phyloP scores from a whole-genome alignment of 805 yeast species.

The Candida dajiaensis region DNA sequence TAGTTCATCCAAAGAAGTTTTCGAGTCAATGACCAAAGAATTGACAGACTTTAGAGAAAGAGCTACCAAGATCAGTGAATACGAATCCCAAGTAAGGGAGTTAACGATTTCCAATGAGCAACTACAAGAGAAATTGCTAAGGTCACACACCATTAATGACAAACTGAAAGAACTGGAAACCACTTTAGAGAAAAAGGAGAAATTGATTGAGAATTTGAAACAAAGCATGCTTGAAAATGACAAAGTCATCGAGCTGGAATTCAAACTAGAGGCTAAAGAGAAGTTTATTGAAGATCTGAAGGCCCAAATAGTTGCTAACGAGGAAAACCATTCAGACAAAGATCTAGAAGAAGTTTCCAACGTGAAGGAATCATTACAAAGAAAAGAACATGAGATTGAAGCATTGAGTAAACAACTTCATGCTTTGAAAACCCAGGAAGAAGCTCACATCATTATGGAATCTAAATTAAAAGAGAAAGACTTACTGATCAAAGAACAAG shows the following conservation, averaged over 20 bases:
- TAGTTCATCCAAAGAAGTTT: neutral
- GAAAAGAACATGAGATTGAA: constrained; percentile 1
- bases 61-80: neutral
- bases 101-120: neutral
- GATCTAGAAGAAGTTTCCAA: neutral
- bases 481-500: neutral
- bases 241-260: constrained; percentile 14
- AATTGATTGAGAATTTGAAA: constrained; percentile 14
- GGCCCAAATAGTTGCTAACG: neutral
- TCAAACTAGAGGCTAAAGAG: constrained; percentile 17
- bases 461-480: neutral
- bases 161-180: constrained; percentile 15
- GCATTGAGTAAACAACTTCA: neutral
- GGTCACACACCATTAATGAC: constrained; percentile 8
- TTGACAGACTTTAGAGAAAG: neutral
- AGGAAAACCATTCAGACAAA: neutral
- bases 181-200: constrained; percentile 16
- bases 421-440: neutral
- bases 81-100: neutral
- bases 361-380: constrained; percentile 1
- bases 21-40: constrained; percentile 1
- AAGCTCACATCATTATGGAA: neutral
- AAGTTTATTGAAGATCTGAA: neutral
- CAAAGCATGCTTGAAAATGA: constrained; percentile 6
- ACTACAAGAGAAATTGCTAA: constrained; percentile 8